Evolutionary conservation across 176 grass and related monocot genomes (phyloP).

Genomic region (Lolium rigidum): DNA sequence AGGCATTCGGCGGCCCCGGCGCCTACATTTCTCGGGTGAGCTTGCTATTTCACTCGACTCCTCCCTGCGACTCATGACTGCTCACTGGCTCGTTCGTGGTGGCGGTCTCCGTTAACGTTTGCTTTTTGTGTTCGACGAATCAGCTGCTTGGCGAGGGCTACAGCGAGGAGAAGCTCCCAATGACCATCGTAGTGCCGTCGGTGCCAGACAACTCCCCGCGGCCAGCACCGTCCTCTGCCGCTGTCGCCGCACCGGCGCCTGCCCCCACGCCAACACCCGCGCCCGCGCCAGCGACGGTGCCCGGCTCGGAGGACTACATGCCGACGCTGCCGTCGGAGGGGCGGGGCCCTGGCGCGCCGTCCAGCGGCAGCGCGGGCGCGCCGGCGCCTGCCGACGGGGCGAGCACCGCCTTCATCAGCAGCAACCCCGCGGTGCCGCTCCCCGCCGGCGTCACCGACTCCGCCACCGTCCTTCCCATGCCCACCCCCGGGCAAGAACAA

Average conservation of each 20-base stretch:
- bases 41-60: background rate
- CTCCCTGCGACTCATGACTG: too few species aligned
- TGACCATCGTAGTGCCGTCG: constrained; percentile 49
- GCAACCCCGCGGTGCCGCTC: constrained; percentile 82
- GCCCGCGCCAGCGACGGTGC: background rate
- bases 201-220: constrained; percentile 53
- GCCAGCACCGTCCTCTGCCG: background rate
- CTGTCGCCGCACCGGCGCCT: background rate
- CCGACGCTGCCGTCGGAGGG: constrained; percentile 72
- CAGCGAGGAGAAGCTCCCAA: constrained; percentile 56
- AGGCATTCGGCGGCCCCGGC: constrained; percentile 37
- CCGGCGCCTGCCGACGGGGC: constrained; percentile 42
- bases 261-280: background rate
- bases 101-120: background rate
- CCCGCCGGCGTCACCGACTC: constrained; percentile 77
- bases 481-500: constrained; percentile 52
- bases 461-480: constrained; percentile 74
- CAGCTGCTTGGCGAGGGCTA: constrained; percentile 20
- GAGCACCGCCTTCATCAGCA: constrained; percentile 82
- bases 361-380: background rate
- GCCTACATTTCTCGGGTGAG: constrained; percentile 24
- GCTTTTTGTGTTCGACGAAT: background rate
- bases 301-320: constrained; percentile 49
- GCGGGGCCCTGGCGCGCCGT: constrained; percentile 19
- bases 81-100: too few species aligned